Evolutionary conservation across 768 basidiomycete genomes (phyloP), one percentile per base, ranked within the genome.

Genomic region (Vararia minispora): DNA sequence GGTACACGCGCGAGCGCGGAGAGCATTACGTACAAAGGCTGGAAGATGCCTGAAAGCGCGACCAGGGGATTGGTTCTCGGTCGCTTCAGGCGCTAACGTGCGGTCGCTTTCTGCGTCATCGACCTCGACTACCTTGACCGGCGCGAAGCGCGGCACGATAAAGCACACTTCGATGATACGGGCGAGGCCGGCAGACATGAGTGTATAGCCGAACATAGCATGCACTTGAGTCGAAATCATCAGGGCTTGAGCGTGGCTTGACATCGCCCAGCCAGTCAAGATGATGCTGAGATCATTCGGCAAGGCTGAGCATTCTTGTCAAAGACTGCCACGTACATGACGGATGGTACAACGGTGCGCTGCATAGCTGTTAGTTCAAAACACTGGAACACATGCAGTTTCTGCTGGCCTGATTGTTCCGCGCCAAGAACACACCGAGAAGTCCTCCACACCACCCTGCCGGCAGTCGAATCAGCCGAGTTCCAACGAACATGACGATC

Each of bases 231-330:
- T 86, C 1, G 88, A 88, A 27, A 92, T 64, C 75, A 77, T 79
- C 34, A 90, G 66, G 4, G 74, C 76, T 61, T 97, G 91, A 1
- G 74, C 74, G 47, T 95, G 91, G 30, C 86, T 78, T 0, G 84
- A 83, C 85, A 95, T 92, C 0, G 81, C 90, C 79, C 85, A 94
- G 5, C 92, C 92, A 0, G 92, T 95, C 42, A 95, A 64, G 41
- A 89, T 78, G 46, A 92, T 80, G 33, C 83, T 89, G 21, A 22
- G 2, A 30, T n/a, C n/a, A n/a, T n/a, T n/a, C n/a, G n/a, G 42
- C 25, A 28, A 11, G 42, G 4, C 6, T 23, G 24, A 21, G 12
- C 17, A 23, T 30, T 20, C 3, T 44, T 35, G 35, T 17, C 31
- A 31, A 33, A n/a, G 41, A 40, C 13, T 16, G 5, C 31, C 2